Evolutionary conservation across 2,329 filamentous ascomycete genomes (phyloP).

Genomic region (Botryotinia narcissicola): DNA sequence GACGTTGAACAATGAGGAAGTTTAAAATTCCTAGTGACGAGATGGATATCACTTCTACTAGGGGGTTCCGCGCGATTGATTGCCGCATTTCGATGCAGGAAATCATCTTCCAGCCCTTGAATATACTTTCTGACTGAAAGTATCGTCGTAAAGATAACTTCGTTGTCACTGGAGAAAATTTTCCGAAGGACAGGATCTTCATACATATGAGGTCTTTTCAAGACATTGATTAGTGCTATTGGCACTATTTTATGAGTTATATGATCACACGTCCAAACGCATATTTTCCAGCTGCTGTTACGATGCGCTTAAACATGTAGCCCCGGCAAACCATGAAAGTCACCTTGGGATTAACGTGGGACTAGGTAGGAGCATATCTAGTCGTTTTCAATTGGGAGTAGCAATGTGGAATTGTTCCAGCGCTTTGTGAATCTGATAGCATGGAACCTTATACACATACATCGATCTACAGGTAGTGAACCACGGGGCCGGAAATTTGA

Average conservation of each 20-base stretch:
- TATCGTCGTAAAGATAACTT: background rate
- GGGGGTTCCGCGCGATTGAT: background rate
- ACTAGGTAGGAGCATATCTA: background rate
- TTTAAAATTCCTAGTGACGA: background rate
- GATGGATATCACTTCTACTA: background rate
- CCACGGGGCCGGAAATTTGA: no score
- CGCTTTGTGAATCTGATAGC: background rate
- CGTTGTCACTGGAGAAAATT: background rate
- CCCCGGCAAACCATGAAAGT: background rate
- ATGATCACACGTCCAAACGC: no score
- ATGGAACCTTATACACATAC: background rate
- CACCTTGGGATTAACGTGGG: background rate
- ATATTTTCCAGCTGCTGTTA: background rate
- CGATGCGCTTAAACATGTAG: background rate
- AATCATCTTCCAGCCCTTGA: background rate
- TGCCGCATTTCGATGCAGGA: background rate
- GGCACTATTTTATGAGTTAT: background rate
- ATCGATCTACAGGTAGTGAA: background rate
- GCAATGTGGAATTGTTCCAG: background rate
- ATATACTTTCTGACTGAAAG: background rate
- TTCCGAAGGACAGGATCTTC: background rate
- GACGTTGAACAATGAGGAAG: conserved; percentile 25
- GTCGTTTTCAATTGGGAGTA: background rate
- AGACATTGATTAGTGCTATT: no score
- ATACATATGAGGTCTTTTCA: background rate